Evolutionary conservation across 169 alveolate species (phyloP), one percentile per base, ranked within the genome.

Genomic region (Plasmodium malariae): DNA sequence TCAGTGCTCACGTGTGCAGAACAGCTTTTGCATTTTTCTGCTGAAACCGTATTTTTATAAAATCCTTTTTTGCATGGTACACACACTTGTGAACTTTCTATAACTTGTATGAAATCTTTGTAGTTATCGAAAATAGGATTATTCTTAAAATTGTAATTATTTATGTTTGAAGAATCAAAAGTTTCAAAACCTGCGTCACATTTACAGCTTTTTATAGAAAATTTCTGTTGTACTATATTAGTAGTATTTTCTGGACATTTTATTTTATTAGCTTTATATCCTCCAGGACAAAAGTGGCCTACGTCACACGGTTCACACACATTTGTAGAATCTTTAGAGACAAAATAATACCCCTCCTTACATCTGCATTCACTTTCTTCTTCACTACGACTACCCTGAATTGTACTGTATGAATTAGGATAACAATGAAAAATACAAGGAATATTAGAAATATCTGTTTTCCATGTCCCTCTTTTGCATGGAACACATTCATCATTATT

Each of bases 391-490:
- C 96, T 94, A 26, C 94, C 96, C 34, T 48, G 60, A 49, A 91
- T 72, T 59, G 37, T 54, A 19, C 95, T 78, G 9, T 76, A 59
- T 6, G 95, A 89, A 71, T 94, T 92, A 26, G 88, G 86, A 63
- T 94, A 94, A 71, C 96, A 94, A 37, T 73, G 86, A 28, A 88
- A 93, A 34, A 91, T 74, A 74, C 96, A 94, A 32, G 69, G 88
- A 19, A 76, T 89, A 11, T 86, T 57, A 43, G 95, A 94, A 32
- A 88, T 92, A 9, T 85, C 89, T 36, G 94, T 55, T 74, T 94
- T 94, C 96, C 96, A 94, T 49, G 94, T 94, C n/a, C 95, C 96
- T 28, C 65, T 30, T 21, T 78, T 83, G 24, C 96, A 93, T 37
- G 95, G 95, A 32, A 80, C 87, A 51, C 96, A 93, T n/a, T 74